Conservation (phyloP, 768 basidiomycete species). For the Tricholoma terreum region DNA sequence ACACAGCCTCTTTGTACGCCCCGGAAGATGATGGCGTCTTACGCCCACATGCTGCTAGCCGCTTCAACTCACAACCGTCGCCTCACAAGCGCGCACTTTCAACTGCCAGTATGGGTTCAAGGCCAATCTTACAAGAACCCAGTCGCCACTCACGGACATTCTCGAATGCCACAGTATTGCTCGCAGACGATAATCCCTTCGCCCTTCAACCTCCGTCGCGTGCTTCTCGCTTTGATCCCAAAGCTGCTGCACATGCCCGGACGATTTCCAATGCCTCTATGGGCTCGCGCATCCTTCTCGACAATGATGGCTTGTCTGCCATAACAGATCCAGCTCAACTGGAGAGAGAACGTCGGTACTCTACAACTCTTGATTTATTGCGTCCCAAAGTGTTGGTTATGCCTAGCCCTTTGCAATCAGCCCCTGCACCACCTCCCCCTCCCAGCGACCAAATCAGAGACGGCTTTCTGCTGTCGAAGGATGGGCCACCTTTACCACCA, state of each 20-base stretch:
- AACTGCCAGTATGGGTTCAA: constrained; percentile 49
- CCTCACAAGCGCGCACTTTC: constrained; percentile 48
- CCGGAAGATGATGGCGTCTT: constrained; percentile 6
- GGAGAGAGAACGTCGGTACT: constrained; percentile 56
- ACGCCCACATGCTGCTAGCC: constrained; percentile 9
- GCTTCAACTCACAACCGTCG: constrained; percentile 14
- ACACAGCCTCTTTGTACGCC: constrained; percentile 42
- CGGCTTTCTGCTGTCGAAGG: constrained; percentile 61
- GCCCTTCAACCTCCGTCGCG: constrained; percentile 62
- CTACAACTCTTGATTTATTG: constrained; percentile 73
- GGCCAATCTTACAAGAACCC: constrained; percentile 34
- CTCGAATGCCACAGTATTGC: constrained; percentile 41
- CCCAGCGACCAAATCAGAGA: constrained; percentile 38
- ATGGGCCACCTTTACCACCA: constrained; percentile 76
- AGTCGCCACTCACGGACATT: constrained; percentile 29
- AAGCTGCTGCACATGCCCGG: constrained; percentile 53
- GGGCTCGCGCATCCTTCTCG: constrained; percentile 61
- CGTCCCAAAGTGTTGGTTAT: constrained; percentile 92
- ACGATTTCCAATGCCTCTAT: constrained; percentile 64
- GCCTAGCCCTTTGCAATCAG: constrained; percentile 80
- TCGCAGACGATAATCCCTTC: constrained; percentile 62
- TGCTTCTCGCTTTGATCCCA: constrained; percentile 81
- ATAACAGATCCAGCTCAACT: constrained; percentile 36
- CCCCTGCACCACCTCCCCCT: constrained; percentile 32
- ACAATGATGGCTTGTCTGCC: constrained; percentile 47